Base-by-base conservation (phyloP, 2,329 filamentous ascomycete species). In the Zasmidium cellare region DNA sequence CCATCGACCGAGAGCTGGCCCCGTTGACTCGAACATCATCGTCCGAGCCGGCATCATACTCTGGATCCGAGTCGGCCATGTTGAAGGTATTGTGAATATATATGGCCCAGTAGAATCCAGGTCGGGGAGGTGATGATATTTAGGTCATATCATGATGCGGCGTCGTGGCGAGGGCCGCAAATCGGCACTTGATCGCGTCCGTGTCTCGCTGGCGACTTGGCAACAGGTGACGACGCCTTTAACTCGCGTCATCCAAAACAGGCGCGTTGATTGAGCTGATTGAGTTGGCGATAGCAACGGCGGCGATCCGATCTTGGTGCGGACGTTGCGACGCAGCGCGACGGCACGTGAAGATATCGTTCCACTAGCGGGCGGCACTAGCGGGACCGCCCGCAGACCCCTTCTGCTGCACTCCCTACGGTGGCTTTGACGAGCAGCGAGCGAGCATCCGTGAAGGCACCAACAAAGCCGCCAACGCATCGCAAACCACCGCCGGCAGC, bases 21-120 rank as follows among this genome's bases (percentile, higher is more conserved):
- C 55, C 56, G 38, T 59, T 53, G 20, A 53, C 51, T n/a, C 53
- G 55, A 14, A 64, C 60, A 22, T 67, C 64, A 52, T 69, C 65
- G 54, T 69, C 67, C 23, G 64, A 65, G 51, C 59, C 61, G 44
- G 57, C 59, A 24, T 65, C 62, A 46, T 67, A 68, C 35, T 71
- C 67, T 9, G 57, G 56, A 48, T 71, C 69, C 12, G 70, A 72
- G 52, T 70, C 68, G 11, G 67, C 67, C 69, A 71, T 70, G 48
- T 38, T 50, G 52, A 22, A 25, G 49, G 9, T 7, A 1, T 19
- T 47, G 19, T 24, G 5, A 19, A 18, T 3, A 18, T 5, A 16
- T 6, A 41, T 41, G 12, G 7, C 7, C 35, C 16, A 41, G 35
- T 14, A n/a, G 16, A n/a, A 41, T 41, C 35, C 7, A 18, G 35